Base-by-base conservation (phyloP, 306 rosid genomes). In the Nissolia schottii region DNA sequence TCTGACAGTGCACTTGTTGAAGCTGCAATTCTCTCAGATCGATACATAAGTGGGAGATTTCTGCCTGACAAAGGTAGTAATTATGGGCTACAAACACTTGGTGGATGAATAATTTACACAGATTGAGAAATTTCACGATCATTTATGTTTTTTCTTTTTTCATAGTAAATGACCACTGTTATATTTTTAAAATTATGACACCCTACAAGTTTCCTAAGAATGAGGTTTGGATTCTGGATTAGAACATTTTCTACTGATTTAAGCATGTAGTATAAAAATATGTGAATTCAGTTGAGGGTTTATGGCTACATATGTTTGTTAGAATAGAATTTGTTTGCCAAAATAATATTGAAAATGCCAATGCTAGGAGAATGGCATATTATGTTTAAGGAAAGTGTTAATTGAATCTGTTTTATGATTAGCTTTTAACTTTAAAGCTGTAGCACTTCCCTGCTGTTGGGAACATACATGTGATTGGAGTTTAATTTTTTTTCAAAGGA, bases 41-140 rank as follows among this genome's bases (percentile, higher is more conserved):
- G 99, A 50, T 94, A 94, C 83, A 94, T 94, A 75, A 94, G 99
- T 76, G 99, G 97, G 58, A 81, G 99, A 56, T 94, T 94, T 86
- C 82, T 94, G 67, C 99, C 99, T 2, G 99, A 94, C 81, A 94
- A 94, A 91, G 99, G 99, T 94, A 81, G 67, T 74, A 29, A 73
- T 50, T 41, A n/a, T 9, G 23, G 40, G 54, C 11, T 24, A 25
- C 50, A 20, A 50, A 51, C 46, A 49, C 54, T 18, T 64, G 32
- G 64, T 3, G 5, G 11, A 35, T 63, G 51, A 56, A 20, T 70
- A 23, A 28, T 71, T 68, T 38, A 22, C 20, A 14, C 72, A 61
- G 27, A 62, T 49, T 66, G 40, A 54, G 66, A 66, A 64, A 35
- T 48, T 70, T 76, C n/a, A 16, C 29, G 29, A 43, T 19, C 27